Conservation (phyloP, 495 filamentous ascomycete species). For the Aspergillus ellipticus region DNA sequence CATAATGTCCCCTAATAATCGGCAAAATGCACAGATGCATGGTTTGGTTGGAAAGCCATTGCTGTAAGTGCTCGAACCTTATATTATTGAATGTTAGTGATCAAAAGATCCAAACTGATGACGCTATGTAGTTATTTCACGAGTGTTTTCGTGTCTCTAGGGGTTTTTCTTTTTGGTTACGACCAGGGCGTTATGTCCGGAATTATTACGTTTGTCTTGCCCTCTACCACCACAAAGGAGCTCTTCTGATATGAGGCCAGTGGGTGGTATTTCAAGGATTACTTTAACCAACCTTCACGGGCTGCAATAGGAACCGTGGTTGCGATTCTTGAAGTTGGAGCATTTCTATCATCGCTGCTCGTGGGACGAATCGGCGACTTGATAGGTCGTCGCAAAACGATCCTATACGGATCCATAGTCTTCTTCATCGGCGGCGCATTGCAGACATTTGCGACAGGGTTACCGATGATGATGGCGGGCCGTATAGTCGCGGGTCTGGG, state of each 20-base stretch:
- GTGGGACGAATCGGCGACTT: constrained; percentile 89
- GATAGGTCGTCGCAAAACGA: constrained; percentile 84
- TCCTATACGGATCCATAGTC: constrained; percentile 87
- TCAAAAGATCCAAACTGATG: constrained; percentile 23
- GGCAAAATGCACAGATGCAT: constrained; percentile 65
- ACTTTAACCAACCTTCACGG: constrained; percentile 81
- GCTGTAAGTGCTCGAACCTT: constrained; percentile 54
- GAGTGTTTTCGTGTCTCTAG: constrained; percentile 94
- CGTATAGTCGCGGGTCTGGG: constrained; percentile 90
- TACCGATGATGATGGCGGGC: constrained; percentile 90
- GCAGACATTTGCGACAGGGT: constrained; percentile 74
- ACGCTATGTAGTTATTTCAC: constrained; percentile 78
- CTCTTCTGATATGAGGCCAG: constrained; percentile 43
- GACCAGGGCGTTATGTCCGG: constrained; percentile 99
- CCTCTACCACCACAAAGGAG: not conserved
- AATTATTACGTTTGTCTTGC: constrained; percentile 83
- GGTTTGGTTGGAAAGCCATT: constrained; percentile 94
- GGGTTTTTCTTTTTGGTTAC: constrained; percentile 97
- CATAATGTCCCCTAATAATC: constrained; percentile 79
- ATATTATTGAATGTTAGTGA: not conserved
- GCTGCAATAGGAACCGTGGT: constrained; percentile 94
- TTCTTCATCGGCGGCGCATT: constrained; percentile 88
- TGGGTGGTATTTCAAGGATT: constrained; percentile 79
- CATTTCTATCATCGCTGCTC: constrained; percentile 83
- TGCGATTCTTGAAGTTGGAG: constrained; percentile 90